Evolutionary conservation across 192 early-diverging fungal genomes (phyloP), one percentile per base, ranked within the genome.

Genomic region (Linnemannia schmuckeri): DNA sequence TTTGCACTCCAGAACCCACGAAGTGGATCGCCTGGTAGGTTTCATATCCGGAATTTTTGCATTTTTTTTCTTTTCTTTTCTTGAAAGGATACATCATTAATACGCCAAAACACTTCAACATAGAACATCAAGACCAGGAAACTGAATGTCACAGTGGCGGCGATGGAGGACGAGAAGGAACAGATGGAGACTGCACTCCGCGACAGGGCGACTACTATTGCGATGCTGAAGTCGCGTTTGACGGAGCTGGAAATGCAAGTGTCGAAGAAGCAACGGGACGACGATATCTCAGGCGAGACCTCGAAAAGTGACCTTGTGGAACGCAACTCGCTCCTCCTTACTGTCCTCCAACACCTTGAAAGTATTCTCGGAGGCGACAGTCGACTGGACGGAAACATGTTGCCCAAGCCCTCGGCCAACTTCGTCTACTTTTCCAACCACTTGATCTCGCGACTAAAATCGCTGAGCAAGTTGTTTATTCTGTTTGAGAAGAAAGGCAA

Each of bases 1-100:
- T 3, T 75, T 88, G 35, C 69, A 82, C 55, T 76, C 85, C 47
- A 63, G 78, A 55, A 81, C 82, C 33, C 40, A 88, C 40, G 89
- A 89, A 69, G 81, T 89, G 10, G 87, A 89, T 76, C 89, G 87
- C 40, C 70, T 88, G 82, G 88, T 87, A 83, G 37, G 75, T 76
- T 33, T 63, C 42, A 35, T 24, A 13, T 33, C n/a, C 44, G 0
- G 37, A 3, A 37, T 37, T 37, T 37, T 37, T 37, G 37, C 44
- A 22, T 72, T 12, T 55, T 27, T 47, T 4, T 44, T 12, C 12
- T 52, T 13, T 44, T 15, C 13, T 4, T 37, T 24, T 15, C 35
- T 35, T 4, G 55, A 57, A 20, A 13, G 7, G 17, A 1, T 6
- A 5, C 27, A 49, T 24, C 6, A 33, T 35, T 71, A 49, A 52